These are phyloP conservation scores for Naumovozyma baii DNA, from an alignment of 805 yeast species.

Conservation along the genomic window DNA sequence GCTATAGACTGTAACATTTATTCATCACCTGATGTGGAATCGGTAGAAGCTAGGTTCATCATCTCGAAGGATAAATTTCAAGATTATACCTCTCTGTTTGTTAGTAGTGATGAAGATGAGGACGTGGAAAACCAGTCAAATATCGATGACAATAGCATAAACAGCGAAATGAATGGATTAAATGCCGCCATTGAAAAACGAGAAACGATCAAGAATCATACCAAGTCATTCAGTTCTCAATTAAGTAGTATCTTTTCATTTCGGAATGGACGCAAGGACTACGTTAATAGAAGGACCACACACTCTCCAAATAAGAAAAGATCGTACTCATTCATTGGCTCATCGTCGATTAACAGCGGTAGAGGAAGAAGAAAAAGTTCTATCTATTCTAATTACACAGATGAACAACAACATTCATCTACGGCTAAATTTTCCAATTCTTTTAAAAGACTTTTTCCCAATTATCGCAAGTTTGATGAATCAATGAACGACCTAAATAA, in stretches of 20 bases:
- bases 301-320: neutral
- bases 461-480: neutral
- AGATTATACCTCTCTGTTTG: neutral
- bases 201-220: neutral
- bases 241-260: neutral
- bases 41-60: constrained; percentile 69
- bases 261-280: too few relatives aligned
- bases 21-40: constrained; percentile 52
- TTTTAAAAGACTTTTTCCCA: neutral
- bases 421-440: neutral
- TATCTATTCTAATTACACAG: neutral
- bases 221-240: neutral
- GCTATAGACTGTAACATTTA: constrained; percentile 43
- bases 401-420: too few relatives aligned
- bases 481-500: too few relatives aligned
- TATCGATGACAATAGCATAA: too few relatives aligned
- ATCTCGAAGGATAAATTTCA: constrained; percentile 53
- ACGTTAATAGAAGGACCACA: too few relatives aligned
- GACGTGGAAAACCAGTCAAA: too few relatives aligned
- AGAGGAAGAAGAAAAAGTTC: neutral
- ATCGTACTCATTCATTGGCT: neutral
- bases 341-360: too few relatives aligned
- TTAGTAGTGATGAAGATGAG: neutral
- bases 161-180: too few relatives aligned
- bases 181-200: neutral